Base-by-base conservation (phyloP, 768 basidiomycete species). In the Boletus rubropictus region DNA sequence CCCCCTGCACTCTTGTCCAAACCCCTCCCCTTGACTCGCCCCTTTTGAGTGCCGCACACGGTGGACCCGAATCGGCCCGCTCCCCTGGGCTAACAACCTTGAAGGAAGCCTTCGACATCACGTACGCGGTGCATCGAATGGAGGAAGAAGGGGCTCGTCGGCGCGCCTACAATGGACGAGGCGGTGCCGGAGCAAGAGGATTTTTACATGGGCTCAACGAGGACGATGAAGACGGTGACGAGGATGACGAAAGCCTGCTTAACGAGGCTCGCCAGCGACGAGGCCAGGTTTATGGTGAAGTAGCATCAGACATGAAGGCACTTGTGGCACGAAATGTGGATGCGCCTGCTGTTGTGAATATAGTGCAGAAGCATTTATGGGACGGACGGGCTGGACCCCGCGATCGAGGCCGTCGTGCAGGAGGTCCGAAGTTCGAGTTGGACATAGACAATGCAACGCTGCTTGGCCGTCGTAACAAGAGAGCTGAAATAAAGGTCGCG, bases 71-170 rank as follows among this genome's bases (percentile, higher is more conserved):
- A 39, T 49, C 60, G 52, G 86, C 84, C 6, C 84, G 90, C 34
- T 97, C 95, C 42, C 96, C 96, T 3, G 94, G 96, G 20, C 63
- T 98, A 22, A 86, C 91, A 1, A 83, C 87, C 0, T 81, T 99
- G 65, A 98, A 96, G 62, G 96, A 98, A 64, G 94, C 96, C 4
- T 98, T 99, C 68, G 96, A 99, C 65, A 86, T 99, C 61, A 95
- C 96, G 2, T 97, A 97, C 66, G 95, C 96, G 4, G 96, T 99
- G 0, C 96, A 99, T 67, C 84, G 95, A 15, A 98, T 98, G 95
- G 95, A 97, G 64, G 96, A 99, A 67, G 96, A 99, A 68, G 95
- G 93, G 12, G 89, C 88, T 0, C 78, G 89, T 45, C 74, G 90
- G 42, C 78, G 88, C 21, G 90, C 86, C 38, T 87, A 86, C 68